Conservation (phyloP, 2,329 filamentous ascomycete genomes). For the Arthroderma sp. region DNA sequence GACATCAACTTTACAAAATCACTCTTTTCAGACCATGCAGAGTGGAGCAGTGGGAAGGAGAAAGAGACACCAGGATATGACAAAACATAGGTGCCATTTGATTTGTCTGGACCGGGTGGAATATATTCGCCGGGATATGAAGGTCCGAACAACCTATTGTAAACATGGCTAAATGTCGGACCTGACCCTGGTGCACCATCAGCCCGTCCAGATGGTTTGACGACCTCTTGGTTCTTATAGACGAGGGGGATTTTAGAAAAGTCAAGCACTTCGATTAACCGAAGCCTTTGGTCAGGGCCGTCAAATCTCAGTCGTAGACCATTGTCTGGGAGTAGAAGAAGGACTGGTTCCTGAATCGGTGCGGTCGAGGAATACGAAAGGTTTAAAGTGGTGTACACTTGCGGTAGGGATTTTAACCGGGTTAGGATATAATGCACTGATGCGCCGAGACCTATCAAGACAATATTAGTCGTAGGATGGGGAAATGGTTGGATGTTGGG, state of each 20-base stretch:
- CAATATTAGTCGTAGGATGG: neutral
- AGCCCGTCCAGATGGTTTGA: constrained; percentile 39
- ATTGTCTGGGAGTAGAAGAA: constrained; percentile 67
- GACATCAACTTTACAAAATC: constrained; percentile 82
- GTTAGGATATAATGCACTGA: constrained; percentile 84
- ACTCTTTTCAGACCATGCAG: constrained; percentile 56
- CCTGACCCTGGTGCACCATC: constrained; percentile 32
- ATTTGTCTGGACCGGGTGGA: constrained; percentile 42
- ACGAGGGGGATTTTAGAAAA: constrained; percentile 74
- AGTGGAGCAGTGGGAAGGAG: constrained; percentile 64
- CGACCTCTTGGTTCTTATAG: constrained; percentile 69
- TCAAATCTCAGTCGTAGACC: constrained; percentile 86
- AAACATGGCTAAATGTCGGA: constrained; percentile 77
- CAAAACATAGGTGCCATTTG: constrained; percentile 66
- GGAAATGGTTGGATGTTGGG: neutral
- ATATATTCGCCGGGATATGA: constrained; percentile 92
- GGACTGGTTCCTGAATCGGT: constrained; percentile 62
- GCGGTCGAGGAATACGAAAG: constrained; percentile 63
- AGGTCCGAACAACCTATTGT: constrained; percentile 82
- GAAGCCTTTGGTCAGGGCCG: constrained; percentile 78
- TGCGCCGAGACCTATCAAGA: constrained; percentile 59
- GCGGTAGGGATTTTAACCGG: constrained; percentile 74
- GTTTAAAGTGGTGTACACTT: constrained; percentile 69
- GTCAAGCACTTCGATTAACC: constrained; percentile 80
- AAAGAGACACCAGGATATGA: constrained; percentile 94